Conservation (phyloP, 2,329 filamentous ascomycete species). For the Coniosporium tulheliwenetii region DNA sequence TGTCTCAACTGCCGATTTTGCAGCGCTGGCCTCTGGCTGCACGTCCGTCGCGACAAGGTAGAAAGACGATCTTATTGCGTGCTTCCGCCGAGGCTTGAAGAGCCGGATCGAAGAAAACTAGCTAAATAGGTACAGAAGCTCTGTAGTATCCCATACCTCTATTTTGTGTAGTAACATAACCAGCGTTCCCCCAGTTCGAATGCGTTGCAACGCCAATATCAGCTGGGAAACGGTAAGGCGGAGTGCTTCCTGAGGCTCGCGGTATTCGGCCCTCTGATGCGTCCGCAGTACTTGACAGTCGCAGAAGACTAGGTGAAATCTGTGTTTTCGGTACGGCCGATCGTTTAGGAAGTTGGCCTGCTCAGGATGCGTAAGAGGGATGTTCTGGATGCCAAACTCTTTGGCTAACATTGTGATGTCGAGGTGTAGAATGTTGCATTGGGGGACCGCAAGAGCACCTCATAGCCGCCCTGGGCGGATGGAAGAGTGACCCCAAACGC, state of each 20-base stretch:
- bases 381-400: slow-evolving; percentile 14
- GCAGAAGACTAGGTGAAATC: slow-evolving; percentile 31
- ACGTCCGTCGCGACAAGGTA: slow-evolving; percentile 5
- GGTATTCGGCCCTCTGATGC: no score
- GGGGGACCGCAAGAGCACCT: slow-evolving; percentile 14
- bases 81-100: slow-evolving; percentile 8
- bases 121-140: slow-evolving; percentile 2
- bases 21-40: no score
- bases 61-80: slow-evolving; percentile 9
- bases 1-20: no score
- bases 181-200: no score
- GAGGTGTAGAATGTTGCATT: slow-evolving; percentile 11
- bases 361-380: slow-evolving; percentile 9
- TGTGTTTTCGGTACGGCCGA: slow-evolving; percentile 2
- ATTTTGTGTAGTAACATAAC: no score
- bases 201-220: no score
- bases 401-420: slow-evolving; percentile 38
- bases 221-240: no score
- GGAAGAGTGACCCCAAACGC: slow-evolving; percentile 18
- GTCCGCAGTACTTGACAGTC: slow-evolving; percentile 20
- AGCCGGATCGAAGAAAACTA: slow-evolving; percentile 7
- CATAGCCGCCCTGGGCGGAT: slow-evolving; percentile 22
- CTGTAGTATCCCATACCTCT: no score
- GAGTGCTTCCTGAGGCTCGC: no score
- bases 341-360: slow-evolving; percentile 5